phyloP scores from a whole-genome alignment of 306 rosid genomes.

The Medicago lupulina region DNA sequence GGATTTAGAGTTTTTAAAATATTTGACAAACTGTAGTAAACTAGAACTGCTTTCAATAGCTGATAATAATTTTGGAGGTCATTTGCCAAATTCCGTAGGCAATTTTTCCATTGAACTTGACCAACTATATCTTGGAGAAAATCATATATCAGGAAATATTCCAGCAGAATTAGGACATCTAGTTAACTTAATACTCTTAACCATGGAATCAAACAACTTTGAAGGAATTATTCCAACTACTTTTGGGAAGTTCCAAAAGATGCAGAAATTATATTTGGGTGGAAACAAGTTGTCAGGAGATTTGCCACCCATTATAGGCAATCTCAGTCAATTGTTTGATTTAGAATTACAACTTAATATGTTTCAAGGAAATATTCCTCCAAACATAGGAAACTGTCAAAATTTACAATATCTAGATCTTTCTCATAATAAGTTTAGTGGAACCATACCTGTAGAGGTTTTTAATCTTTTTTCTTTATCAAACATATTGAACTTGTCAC shows the following conservation, averaged over 20 bases:
- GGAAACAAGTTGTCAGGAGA: slow-evolving; percentile 26
- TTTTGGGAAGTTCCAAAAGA: not conserved
- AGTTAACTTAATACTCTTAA: not conserved
- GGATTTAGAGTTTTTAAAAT: no score
- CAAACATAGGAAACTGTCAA: not conserved
- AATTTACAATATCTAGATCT: not conserved
- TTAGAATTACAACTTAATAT: not conserved
- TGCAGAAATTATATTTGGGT: rapidly evolving
- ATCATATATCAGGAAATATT: not conserved
- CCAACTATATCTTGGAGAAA: not conserved
- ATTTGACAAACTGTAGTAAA: not conserved
- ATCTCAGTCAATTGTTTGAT: slow-evolving; percentile 6
- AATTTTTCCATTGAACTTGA: not conserved
- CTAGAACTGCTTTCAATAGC: rapidly evolving
- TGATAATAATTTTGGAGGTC: not conserved
- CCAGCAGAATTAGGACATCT: not conserved
- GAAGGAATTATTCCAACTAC: not conserved
- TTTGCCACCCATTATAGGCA: slow-evolving; percentile 4
- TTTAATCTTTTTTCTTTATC: not conserved
- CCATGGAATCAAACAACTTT: rapidly evolving
- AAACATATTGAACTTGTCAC: not conserved
- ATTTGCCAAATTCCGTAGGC: not conserved
- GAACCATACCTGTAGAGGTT: not conserved
- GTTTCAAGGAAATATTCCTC: slow-evolving; percentile 46
- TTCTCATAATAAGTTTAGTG: slow-evolving; percentile 24